Percentiles rank a stretch among this genome's conserved stretches.
Evolutionary conservation across 2,329 filamentous ascomycete species (phyloP).

Genomic region (Neonectria ditissima): DNA sequence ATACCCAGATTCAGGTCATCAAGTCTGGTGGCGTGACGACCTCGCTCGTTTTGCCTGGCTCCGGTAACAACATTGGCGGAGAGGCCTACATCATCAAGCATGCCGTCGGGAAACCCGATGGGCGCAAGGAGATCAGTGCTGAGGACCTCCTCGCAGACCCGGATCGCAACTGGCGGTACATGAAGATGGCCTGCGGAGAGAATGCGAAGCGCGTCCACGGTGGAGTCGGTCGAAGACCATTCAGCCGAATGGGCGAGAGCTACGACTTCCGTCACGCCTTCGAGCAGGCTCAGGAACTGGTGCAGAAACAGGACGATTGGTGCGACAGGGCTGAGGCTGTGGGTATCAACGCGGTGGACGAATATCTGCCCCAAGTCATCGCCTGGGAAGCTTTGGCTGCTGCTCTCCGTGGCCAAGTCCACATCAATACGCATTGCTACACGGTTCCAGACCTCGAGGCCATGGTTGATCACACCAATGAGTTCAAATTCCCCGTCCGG

Average conservation of each 20-base stretch:
- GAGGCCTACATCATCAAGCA: conserved; percentile 78
- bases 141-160: conserved; percentile 74
- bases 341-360: conserved; percentile 63
- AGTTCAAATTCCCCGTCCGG: conserved; percentile 75
- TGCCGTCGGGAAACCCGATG: conserved; percentile 69
- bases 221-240: conserved; percentile 63
- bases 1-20: conserved; percentile 75
- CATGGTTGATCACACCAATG: conserved; percentile 77
- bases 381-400: conserved; percentile 73
- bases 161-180: conserved; percentile 74
- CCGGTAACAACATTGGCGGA: conserved; percentile 79
- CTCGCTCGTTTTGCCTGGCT: conserved; percentile 74
- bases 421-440: conserved; percentile 79
- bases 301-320: conserved; percentile 75
- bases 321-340: conserved; percentile 66
- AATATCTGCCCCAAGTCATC: conserved; percentile 72
- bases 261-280: conserved; percentile 77
- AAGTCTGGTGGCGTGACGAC: conserved; percentile 80
- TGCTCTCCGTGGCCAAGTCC: conserved; percentile 74
- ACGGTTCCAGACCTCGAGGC: conserved; percentile 76
- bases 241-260: conserved; percentile 74
- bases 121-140: conserved; percentile 72
- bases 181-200: conserved; percentile 83
- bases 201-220: conserved; percentile 75
- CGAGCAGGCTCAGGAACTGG: conserved; percentile 68